phyloP scores from a whole-genome alignment of 441 rosid species.

The Manihot esculenta region DNA sequence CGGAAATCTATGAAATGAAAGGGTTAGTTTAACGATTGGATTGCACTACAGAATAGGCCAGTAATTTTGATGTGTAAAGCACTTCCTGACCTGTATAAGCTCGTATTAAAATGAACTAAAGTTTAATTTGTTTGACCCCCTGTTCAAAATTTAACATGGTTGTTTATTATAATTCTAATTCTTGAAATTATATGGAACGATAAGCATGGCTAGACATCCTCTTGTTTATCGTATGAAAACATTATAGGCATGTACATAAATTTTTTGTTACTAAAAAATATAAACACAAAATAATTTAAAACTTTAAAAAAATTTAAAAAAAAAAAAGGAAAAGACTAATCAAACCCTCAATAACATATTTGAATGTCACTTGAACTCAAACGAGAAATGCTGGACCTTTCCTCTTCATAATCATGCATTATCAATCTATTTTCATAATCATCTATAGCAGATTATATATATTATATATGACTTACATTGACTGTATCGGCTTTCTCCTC shows the following conservation, averaged over 20 bases:
- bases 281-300: too few relatives aligned
- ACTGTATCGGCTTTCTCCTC: conserved; percentile 39
- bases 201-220: neutral
- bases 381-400: neutral
- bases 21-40: neutral
- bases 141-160: too few relatives aligned
- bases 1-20: neutral
- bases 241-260: too few relatives aligned
- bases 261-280: too few relatives aligned
- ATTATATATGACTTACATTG: conserved; percentile 42
- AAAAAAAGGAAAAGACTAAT: neutral
- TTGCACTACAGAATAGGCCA: too few relatives aligned
- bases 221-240: too few relatives aligned
- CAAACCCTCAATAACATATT: neutral
- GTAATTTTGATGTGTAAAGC: too few relatives aligned
- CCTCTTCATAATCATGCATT: neutral
- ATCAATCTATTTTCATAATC: neutral
- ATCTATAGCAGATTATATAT: neutral
- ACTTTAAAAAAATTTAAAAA: too few relatives aligned
- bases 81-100: too few relatives aligned
- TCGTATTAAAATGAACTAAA: neutral
- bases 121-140: too few relatives aligned
- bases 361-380: neutral
- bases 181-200: neutral
- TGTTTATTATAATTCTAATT: neutral